Evolutionary conservation across 2,329 filamentous ascomycete genomes (phyloP).

Genomic region (Leptodontidium sp.): DNA sequence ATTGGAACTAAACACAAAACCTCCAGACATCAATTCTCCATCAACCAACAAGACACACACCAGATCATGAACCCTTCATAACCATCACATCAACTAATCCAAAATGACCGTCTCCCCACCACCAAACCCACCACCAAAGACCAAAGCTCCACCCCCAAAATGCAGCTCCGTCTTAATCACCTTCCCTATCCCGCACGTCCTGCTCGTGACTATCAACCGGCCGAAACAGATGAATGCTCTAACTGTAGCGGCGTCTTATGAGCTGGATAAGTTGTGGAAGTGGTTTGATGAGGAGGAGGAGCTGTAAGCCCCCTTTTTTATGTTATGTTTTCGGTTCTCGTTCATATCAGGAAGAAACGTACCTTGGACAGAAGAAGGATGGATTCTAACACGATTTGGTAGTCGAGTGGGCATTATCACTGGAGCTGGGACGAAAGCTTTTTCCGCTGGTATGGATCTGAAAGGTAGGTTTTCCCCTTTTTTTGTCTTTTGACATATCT

Average conservation of each 20-base stretch:
- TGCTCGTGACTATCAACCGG: constrained; percentile 63
- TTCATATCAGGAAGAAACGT: not conserved
- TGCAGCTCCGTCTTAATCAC: constrained; percentile 47
- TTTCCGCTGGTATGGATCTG: constrained; percentile 63
- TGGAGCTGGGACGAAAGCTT: constrained; percentile 60
- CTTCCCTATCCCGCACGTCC: constrained; percentile 56
- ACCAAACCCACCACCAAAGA: not conserved
- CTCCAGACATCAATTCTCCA: too few relatives aligned
- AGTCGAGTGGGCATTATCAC: constrained; percentile 57
- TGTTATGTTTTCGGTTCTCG: not conserved
- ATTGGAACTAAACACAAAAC: too few relatives aligned
- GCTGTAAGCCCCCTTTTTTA: constrained; percentile 39
- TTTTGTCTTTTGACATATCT: too few relatives aligned
- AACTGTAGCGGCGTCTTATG: constrained; percentile 54
- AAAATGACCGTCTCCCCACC: not conserved
- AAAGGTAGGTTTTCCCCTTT: constrained; percentile 45
- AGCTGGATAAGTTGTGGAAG: constrained; percentile 57
- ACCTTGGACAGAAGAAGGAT: not conserved
- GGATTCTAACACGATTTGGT: not conserved
- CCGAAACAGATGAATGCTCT: constrained; percentile 57
- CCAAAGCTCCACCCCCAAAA: constrained; percentile 33
- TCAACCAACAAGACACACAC: too few relatives aligned
- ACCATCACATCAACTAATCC: not conserved
- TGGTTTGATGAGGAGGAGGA: constrained; percentile 62
- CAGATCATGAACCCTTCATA: too few relatives aligned